Base-by-base conservation (phyloP, 176 grass and related monocot species). In the Rhynchospora tenuis region DNA sequence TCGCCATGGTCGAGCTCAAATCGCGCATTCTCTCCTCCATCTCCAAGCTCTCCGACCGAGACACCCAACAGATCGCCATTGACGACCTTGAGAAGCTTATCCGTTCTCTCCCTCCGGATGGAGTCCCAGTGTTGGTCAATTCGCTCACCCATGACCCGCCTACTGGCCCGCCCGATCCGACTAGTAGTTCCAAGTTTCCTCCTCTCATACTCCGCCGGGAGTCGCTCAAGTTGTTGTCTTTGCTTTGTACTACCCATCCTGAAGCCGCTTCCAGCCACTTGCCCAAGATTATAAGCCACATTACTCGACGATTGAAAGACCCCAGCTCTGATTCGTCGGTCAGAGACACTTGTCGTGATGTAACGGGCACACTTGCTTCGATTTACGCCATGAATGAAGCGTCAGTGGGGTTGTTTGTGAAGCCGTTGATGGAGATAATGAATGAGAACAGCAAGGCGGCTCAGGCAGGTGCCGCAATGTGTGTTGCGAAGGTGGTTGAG, bases 1-100 rank as follows among this genome's bases (percentile, higher is more conserved):
- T 94, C 24, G 92, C 95, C 71, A 86, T 98, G 89, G 91, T 83
- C 43, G 92, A 98, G 87, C 89, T 98, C 89, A 99, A 99, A 84
- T 92, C 96, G 29, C 84, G 91, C 27, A 86, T 95, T 26, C 93
- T 99, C 33, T 61, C 91, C 7, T 78, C 96, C 15, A 88, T 99
- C 9, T 74, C 89, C 52, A 99, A 99, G 88, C 91, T 99, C 57
- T 93, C 93, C 79, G 91, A 99, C 86, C 93, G 93, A 44, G 95
- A 98, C 84, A 95, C 95, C 44, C 95, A 98, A 66, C 95, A 98
- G 69, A 93, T 98, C 87, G 92, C 89, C 84, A 85, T 91, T 20
- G 92, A 98, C 45, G 92, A 98, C 31, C 95, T 98, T 17, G 92
- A 98, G 24, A 88, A 89, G 82, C 85, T 98, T 76, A 95, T 98